Evolutionary conservation across 2,329 filamentous ascomycete species (phyloP).

Genomic region (Oidium heveae): DNA sequence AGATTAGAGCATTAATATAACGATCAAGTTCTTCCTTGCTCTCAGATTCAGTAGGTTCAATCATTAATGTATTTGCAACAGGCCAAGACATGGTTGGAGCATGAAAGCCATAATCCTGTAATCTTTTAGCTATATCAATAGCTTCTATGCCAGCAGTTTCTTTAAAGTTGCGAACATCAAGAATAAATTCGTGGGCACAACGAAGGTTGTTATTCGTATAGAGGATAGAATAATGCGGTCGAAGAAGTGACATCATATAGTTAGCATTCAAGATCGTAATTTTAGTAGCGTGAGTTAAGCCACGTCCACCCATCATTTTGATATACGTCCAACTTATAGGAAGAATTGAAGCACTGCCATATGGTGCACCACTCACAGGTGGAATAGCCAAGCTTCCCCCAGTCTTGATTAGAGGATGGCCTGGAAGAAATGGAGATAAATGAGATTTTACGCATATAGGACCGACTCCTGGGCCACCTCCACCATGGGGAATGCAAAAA

Average conservation of each 20-base stretch:
- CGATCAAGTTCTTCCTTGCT: conserved; percentile 79
- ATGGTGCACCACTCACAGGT: conserved; percentile 59
- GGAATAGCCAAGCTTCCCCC: conserved; percentile 32
- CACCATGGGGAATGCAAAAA: conserved; percentile 93
- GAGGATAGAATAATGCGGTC: conserved; percentile 69
- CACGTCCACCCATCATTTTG: conserved; percentile 60
- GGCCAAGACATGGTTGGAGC: conserved; percentile 95
- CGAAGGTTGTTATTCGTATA: conserved; percentile 76
- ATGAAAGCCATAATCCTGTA: conserved; percentile 95
- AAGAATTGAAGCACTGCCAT: conserved; percentile 73
- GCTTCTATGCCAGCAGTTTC: conserved; percentile 64
- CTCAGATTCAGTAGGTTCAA: conserved; percentile 89
- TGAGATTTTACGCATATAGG: conserved; percentile 80
- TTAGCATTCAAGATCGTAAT: conserved; percentile 90
- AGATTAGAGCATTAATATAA: conserved; percentile 73
- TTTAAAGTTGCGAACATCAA: conserved; percentile 68
- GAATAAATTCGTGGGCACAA: conserved; percentile 93
- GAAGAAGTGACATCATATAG: conserved; percentile 75
- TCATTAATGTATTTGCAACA: conserved; percentile 88
- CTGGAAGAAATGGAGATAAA: conserved; percentile 49
- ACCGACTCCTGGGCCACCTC: conserved; percentile 78
- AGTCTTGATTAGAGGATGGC: conserved; percentile 32
- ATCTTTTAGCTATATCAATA: conserved; percentile 84
- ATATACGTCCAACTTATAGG: conserved; percentile 93
- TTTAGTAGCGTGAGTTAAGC: conserved; percentile 72